These are phyloP conservation scores for Populus tomentosa DNA, from an alignment of 441 rosid genomes.

Conservation along the genomic window DNA sequence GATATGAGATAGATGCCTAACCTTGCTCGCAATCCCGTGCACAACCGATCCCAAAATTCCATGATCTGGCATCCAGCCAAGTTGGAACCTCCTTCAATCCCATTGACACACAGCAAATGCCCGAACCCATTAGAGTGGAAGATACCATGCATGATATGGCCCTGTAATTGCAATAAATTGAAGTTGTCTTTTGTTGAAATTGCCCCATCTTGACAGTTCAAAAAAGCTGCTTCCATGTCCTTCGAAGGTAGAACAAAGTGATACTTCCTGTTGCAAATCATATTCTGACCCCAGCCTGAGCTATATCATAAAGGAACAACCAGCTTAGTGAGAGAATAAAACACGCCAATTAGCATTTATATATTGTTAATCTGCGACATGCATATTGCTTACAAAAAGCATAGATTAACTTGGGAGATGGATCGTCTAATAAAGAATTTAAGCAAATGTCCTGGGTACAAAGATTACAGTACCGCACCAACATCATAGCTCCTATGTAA, in stretches of 20 bases:
- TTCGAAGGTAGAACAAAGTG: constrained; percentile 79
- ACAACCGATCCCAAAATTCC: constrained; percentile 85
- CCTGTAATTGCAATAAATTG: constrained; percentile 45
- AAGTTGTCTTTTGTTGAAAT: constrained; percentile 31
- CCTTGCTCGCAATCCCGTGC: constrained; percentile 75
- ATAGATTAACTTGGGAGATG: no score
- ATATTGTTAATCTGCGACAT: not conserved
- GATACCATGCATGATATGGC: constrained; percentile 70
- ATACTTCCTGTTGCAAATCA: constrained; percentile 84
- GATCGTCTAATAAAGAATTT: no score
- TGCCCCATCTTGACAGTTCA: constrained; percentile 30
- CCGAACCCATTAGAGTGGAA: constrained; percentile 89
- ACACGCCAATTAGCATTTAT: no score
- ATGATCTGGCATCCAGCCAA: constrained; percentile 68
- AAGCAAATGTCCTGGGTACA: not conserved
- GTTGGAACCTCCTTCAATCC: constrained; percentile 59
- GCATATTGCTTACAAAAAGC: not conserved
- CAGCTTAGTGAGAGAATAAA: constrained; percentile 1
- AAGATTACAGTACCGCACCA: not conserved
- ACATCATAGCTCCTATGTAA: not conserved
- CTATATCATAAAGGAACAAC: constrained; percentile 8
- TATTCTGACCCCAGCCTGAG: constrained; percentile 81
- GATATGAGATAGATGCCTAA: constrained; percentile 8
- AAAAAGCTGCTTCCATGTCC: constrained; percentile 43
- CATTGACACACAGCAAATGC: constrained; percentile 71